Evolutionary conservation across 306 rosid genomes (phyloP).

Genomic region (Begonia peltatifolia): DNA sequence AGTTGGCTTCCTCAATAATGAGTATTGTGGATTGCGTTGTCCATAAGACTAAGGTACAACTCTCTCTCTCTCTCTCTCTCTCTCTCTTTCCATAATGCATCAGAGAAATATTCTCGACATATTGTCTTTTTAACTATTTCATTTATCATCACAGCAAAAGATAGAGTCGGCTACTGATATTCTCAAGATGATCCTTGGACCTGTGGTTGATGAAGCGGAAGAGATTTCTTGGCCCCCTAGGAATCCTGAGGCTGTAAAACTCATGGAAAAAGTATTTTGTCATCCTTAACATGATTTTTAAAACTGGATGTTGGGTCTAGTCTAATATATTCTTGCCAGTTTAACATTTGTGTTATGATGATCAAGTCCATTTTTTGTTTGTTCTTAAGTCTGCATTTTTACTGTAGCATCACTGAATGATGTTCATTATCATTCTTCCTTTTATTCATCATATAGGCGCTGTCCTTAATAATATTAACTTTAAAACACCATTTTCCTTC

Average conservation of each 20-base stretch:
- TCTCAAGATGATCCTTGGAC: conserved; percentile 64
- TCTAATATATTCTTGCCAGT: background rate
- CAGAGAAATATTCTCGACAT: no score
- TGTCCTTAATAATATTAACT: no score
- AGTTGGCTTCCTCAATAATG: conserved; percentile 67
- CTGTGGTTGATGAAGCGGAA: conserved; percentile 56
- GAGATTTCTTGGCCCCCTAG: conserved; percentile 88
- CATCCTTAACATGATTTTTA: background rate
- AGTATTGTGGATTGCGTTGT: conserved; percentile 62
- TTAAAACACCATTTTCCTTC: no score
- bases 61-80: conserved; percentile 11
- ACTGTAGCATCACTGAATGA: no score
- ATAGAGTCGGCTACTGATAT: conserved; percentile 86
- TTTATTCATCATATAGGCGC: no score
- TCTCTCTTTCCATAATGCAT: background rate
- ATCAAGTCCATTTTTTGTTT: background rate
- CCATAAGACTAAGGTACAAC: conserved; percentile 60
- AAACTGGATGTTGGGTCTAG: no score
- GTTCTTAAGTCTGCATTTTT: no score
- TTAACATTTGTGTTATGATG: background rate
- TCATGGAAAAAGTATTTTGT: conserved; percentile 55
- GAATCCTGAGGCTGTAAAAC: conserved; percentile 51
- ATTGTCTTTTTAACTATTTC: no score
- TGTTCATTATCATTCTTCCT: no score
- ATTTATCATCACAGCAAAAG: conserved; percentile 43